Evolutionary conservation across 208 protist species (phyloP).

Genomic region (Borovskyia barvae): DNA sequence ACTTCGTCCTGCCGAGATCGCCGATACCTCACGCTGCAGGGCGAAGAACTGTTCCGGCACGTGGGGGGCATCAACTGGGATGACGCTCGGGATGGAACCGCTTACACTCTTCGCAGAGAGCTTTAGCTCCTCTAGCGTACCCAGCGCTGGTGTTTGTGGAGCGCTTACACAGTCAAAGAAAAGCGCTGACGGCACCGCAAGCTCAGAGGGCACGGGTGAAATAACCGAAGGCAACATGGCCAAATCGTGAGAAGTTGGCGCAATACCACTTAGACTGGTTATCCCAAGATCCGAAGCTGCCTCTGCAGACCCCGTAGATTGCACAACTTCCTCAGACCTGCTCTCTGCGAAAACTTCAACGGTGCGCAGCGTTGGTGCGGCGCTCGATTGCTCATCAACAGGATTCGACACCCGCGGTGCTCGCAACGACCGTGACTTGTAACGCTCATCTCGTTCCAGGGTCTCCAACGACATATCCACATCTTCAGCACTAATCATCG

Average conservation of each 20-base stretch:
- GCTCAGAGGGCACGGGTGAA: slow-evolving; percentile 19
- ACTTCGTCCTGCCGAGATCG: slow-evolving; percentile 36
- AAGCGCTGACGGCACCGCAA: slow-evolving; percentile 25
- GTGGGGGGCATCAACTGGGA: not conserved
- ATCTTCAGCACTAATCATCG: slow-evolving; percentile 15
- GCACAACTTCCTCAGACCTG: too few species aligned
- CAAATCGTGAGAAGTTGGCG: not conserved
- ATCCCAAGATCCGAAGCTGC: too few species aligned
- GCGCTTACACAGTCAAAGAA: slow-evolving; percentile 62
- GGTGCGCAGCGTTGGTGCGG: not conserved
- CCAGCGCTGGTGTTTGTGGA: slow-evolving; percentile 28
- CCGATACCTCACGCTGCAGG: slow-evolving; percentile 40
- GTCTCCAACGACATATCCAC: slow-evolving; percentile 10
- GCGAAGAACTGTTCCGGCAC: slow-evolving; percentile 41
- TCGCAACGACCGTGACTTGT: slow-evolving; percentile 7
- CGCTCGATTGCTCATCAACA: not conserved
- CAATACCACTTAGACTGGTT: not conserved
- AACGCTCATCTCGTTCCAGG: slow-evolving; percentile 14
- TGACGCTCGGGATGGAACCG: not conserved
- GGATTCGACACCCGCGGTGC: not conserved
- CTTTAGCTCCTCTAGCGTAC: not conserved
- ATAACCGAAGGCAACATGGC: not conserved
- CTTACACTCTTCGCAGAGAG: not conserved
- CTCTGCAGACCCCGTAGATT: too few species aligned
- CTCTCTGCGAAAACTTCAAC: too few species aligned